These are phyloP conservation scores for Arctium lappa DNA, from an alignment of 129 eudicot species.

Conservation along the genomic window DNA sequence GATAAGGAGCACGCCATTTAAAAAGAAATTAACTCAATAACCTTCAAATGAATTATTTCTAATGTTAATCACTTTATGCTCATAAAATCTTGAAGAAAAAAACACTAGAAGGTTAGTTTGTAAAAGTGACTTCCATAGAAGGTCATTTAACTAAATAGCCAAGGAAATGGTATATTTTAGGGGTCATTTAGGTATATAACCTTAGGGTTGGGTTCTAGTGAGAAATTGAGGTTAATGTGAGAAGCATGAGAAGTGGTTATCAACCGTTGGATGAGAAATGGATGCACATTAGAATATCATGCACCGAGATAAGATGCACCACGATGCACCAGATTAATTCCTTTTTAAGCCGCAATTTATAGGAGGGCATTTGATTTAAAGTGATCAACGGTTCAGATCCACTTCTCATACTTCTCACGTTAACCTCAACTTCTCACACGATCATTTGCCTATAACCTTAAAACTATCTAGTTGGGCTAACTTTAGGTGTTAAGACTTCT, in stretches of 20 bases:
- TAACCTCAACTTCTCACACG: too few relatives aligned
- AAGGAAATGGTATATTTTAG: background rate
- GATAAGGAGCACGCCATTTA: background rate
- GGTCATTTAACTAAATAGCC: background rate
- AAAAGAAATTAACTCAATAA: too few relatives aligned
- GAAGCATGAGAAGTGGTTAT: constrained; percentile 28
- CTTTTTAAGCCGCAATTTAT: too few relatives aligned
- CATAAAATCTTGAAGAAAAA: background rate
- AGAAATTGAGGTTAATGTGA: too few relatives aligned
- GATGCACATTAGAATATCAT: too few relatives aligned
- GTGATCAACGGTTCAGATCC: too few relatives aligned
- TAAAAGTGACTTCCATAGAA: background rate
- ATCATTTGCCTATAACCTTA: too few relatives aligned
- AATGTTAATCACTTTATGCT: background rate
- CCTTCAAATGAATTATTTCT: background rate
- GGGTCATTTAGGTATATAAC: background rate
- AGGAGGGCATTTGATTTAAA: too few relatives aligned
- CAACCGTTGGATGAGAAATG: background rate
- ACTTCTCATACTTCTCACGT: too few relatives aligned
- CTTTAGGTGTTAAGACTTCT: background rate
- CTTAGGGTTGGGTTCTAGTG: background rate
- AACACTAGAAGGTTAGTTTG: background rate
- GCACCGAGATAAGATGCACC: too few relatives aligned
- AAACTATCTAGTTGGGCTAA: background rate
- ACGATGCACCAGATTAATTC: too few relatives aligned